Evolutionary conservation across 441 rosid species (phyloP).

Genomic region (Jatropha multifida): DNA sequence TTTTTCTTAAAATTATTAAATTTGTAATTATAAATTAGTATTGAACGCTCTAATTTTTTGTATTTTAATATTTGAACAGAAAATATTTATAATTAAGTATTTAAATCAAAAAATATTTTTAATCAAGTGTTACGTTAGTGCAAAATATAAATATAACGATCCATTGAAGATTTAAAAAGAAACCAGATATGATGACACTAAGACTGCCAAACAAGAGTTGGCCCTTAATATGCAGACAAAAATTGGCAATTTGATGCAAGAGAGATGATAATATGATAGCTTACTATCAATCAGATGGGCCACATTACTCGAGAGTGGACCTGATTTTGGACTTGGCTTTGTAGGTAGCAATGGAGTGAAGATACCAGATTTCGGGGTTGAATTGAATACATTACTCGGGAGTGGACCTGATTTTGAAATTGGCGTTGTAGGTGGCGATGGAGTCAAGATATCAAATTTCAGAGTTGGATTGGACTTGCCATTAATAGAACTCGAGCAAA

Average conservation of each 20-base stretch:
- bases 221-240: neutral
- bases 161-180: too few relatives aligned
- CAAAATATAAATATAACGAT: too few relatives aligned
- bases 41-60: too few relatives aligned
- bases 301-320: neutral
- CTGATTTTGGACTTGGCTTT: neutral
- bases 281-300: slow-evolving; percentile 15
- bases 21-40: too few relatives aligned
- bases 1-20: too few relatives aligned
- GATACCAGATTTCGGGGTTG: neutral
- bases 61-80: too few relatives aligned
- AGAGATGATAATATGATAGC: neutral
- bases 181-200: too few relatives aligned
- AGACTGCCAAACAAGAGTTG: neutral
- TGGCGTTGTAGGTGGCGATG: neutral
- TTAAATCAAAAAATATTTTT: too few relatives aligned
- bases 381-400: neutral
- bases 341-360: neutral
- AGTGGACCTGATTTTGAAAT: neutral
- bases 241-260: neutral
- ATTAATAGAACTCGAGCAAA: slow-evolving; percentile 5
- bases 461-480: neutral
- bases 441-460: neutral
- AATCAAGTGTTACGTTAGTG: too few relatives aligned
- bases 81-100: too few relatives aligned